These are phyloP conservation scores for Herpetomonas samuelpessoai DNA, from an alignment of 208 protist species.

Conservation along the genomic window DNA sequence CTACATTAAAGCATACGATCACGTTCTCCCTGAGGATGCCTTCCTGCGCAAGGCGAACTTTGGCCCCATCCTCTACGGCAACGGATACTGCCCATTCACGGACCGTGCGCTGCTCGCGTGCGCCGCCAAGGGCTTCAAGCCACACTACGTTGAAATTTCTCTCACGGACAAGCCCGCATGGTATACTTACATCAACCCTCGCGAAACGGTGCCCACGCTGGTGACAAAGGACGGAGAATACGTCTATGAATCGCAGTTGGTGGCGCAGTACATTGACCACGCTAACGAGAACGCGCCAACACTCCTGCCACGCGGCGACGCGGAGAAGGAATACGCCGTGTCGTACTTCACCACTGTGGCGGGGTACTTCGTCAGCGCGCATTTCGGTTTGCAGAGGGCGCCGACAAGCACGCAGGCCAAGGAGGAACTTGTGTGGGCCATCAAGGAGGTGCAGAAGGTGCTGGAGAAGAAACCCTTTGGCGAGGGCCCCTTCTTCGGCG, in stretches of 20 bases:
- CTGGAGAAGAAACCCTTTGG: slow-evolving; percentile 41
- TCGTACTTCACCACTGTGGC: slow-evolving; percentile 34
- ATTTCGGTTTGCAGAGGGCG: slow-evolving; percentile 15
- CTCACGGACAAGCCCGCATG: slow-evolving; percentile 45
- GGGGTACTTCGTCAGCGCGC: slow-evolving; percentile 25
- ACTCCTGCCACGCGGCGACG: slow-evolving; percentile 44
- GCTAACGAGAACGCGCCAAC: slow-evolving; percentile 5
- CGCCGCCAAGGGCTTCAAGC: slow-evolving; percentile 36
- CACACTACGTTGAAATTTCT: slow-evolving; percentile 42
- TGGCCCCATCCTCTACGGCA: slow-evolving; percentile 49
- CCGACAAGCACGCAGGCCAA: slow-evolving; percentile 22
- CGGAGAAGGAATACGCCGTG: slow-evolving; percentile 44
- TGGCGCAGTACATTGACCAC: slow-evolving; percentile 62
- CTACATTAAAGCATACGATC: slow-evolving; percentile 32
- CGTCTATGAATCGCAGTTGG: slow-evolving; percentile 60
- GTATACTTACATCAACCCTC: slow-evolving; percentile 60
- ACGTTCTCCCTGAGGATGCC: slow-evolving; percentile 33
- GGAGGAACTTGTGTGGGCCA: slow-evolving; percentile 46
- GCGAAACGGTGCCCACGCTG: slow-evolving; percentile 64
- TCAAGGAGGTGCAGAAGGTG: slow-evolving; percentile 46
- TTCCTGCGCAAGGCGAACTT: slow-evolving; percentile 29
- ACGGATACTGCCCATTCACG: slow-evolving; percentile 47
- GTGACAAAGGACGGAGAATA: slow-evolving; percentile 46
- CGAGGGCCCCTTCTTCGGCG: slow-evolving; percentile 67
- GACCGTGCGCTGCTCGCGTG: slow-evolving; percentile 56